phyloP scores from a whole-genome alignment of 192 early-diverging fungal species.

The Umbelopsis ramanniana region DNA sequence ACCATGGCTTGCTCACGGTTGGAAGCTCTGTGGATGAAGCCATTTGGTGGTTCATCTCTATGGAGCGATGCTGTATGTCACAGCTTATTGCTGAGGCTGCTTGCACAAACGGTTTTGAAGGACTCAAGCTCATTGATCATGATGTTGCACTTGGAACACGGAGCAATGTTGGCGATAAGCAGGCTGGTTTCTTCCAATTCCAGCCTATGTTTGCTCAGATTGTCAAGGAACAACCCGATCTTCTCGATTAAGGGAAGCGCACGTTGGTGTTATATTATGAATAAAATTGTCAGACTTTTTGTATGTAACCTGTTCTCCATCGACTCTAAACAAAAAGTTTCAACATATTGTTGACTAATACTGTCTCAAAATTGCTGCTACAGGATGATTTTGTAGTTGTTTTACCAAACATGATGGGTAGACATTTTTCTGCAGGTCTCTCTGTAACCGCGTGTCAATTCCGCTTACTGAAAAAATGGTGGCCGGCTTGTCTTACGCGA shows the following conservation, averaged over 20 bases:
- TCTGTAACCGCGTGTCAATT: too few species aligned
- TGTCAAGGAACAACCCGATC: conserved; percentile 33
- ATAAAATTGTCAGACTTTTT: background rate
- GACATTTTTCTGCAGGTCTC: too few species aligned
- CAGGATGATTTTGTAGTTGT: too few species aligned
- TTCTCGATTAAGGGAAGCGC: conserved; percentile 1
- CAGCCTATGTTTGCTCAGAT: conserved; percentile 40
- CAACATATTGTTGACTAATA: too few species aligned
- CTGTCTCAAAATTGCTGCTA: too few species aligned
- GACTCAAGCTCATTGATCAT: conserved; percentile 25
- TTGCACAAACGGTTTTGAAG: conserved; percentile 29
- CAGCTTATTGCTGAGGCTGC: conserved; percentile 60
- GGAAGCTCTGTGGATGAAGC: conserved; percentile 57
- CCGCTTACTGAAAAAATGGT: too few species aligned
- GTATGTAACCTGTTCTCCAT: too few species aligned
- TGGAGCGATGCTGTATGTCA: conserved; percentile 59
- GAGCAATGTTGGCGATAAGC: conserved; percentile 23
- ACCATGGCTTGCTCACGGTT: conserved; percentile 65
- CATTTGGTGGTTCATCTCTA: conserved; percentile 59
- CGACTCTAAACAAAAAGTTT: too few species aligned
- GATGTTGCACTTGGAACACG: conserved; percentile 31
- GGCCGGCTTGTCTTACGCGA: too few species aligned
- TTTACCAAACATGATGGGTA: too few species aligned
- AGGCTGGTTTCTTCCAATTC: conserved; percentile 29
- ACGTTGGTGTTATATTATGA: background rate